Evolutionary conservation across 768 basidiomycete genomes (phyloP), one percentile per base, ranked within the genome.

Genomic region (Trametes villosa): DNA sequence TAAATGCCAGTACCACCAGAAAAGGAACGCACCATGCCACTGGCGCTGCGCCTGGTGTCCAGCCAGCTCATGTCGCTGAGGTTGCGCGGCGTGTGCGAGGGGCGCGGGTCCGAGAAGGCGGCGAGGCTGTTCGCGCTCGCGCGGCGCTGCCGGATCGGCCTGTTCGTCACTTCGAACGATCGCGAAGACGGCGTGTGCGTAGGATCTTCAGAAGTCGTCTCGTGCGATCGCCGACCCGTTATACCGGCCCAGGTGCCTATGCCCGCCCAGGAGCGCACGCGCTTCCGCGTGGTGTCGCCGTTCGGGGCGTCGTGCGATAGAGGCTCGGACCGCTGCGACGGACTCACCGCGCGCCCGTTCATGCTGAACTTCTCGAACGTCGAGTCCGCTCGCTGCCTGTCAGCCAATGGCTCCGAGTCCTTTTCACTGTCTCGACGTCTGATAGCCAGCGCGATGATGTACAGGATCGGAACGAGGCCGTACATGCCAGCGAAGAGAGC

Each of bases 1-100:
- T 50, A 34, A 12, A 62, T 60, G 48, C 29, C 47, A 17, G 11
- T 38, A 44, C 13, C 48, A 9, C 38, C 17, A 15, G 49, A 22
- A 38, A 33, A 47, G 53, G 59, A 59, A 76, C 87, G 69, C 71
- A 92, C 91, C 76, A 88, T 84, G 57, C 83, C 81, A 67, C 85
- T 87, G 30, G 88, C 74, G 70, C 86, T 91, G 58, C 90, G 82
- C 53, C 92, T 80, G 51, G 88, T 83, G 57, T 87, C 82, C 33
- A 92, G 76, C 92, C 92, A 93, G 69, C 90, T 90, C 50, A 90
- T 77, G 68, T 93, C 89, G 30, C 85, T 84, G 38, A 91, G 75
- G 62, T 81, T 86, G 57, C 84, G 78, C 30, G 83, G 78, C 17
- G 79, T 71, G 38, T 62, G 77, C 68, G 68, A 82, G 67, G 71